A percentile compares a stretch with the other conserved stretches of the same genome.
Conservation (phyloP, 257 asterid genomes). For the Hygrophila difformis region DNA sequence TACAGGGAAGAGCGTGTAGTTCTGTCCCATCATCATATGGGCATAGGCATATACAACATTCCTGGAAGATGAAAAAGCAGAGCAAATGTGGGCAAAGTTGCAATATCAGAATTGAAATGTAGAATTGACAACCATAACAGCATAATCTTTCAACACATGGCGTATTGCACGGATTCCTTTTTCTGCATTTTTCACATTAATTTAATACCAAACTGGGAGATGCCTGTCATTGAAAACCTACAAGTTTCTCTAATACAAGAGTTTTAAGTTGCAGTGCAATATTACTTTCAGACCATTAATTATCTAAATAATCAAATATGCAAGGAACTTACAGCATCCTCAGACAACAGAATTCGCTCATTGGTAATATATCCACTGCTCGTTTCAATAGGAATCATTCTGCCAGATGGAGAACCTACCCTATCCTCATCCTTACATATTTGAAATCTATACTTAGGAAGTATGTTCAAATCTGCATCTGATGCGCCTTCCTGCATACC, state of each 20-base stretch:
- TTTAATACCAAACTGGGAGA: not conserved
- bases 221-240: too few relatives aligned
- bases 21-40: slow-evolving; percentile 75
- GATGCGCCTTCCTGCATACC: slow-evolving; percentile 87
- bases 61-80: slow-evolving; percentile 34
- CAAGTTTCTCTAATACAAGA: not conserved
- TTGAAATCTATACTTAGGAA: slow-evolving; percentile 73
- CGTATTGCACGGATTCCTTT: too few relatives aligned
- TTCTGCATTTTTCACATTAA: too few relatives aligned
- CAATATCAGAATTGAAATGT: too few relatives aligned
- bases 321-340: slow-evolving; percentile 75
- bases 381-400: slow-evolving; percentile 69
- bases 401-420: slow-evolving; percentile 51
- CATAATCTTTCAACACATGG: too few relatives aligned
- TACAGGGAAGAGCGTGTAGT: slow-evolving; percentile 76
- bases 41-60: slow-evolving; percentile 87
- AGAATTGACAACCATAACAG: too few relatives aligned
- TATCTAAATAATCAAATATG: too few relatives aligned
- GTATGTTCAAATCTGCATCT: slow-evolving; percentile 78
- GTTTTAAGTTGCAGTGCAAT: not conserved
- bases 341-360: slow-evolving; percentile 69
- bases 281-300: not conserved
- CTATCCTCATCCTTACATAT: slow-evolving; percentile 51
- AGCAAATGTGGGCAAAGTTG: not conserved
- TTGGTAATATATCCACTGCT: slow-evolving; percentile 49